phyloP scores from a whole-genome alignment of 495 filamentous ascomycete species.

The Annulohypoxylon bovei region DNA sequence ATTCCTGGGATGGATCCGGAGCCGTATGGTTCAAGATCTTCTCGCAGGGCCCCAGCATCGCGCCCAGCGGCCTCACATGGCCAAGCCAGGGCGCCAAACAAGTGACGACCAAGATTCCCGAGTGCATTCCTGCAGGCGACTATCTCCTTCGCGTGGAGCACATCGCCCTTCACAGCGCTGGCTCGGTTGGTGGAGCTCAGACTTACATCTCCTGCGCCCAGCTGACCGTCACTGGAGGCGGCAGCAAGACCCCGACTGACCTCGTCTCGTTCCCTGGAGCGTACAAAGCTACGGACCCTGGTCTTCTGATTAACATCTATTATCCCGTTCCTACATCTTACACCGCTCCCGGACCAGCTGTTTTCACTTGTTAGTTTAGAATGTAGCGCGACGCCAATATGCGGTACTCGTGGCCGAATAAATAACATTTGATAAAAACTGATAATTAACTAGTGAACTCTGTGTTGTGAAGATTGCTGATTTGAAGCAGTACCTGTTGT shows the following conservation, averaged over 20 bases:
- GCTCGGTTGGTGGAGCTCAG: conserved; percentile 57
- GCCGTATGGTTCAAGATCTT: conserved; percentile 61
- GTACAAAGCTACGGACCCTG: conserved; percentile 48
- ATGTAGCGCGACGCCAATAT: too few relatives aligned
- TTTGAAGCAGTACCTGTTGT: too few relatives aligned
- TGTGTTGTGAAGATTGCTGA: too few relatives aligned
- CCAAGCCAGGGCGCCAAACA: conserved; percentile 47
- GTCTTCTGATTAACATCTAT: conserved; percentile 52
- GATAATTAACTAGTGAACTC: too few relatives aligned
- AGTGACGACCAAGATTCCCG: conserved; percentile 59
- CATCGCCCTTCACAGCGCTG: conserved; percentile 62
- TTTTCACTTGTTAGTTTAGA: conserved; percentile 53
- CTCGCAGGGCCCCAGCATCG: conserved; percentile 52
- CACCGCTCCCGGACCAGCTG: conserved; percentile 55
- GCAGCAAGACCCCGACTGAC: conserved; percentile 43
- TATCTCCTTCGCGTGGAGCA: conserved; percentile 71
- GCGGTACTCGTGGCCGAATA: not conserved
- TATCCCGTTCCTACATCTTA: conserved; percentile 51
- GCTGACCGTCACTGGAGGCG: conserved; percentile 48
- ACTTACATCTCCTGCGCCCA: conserved; percentile 57
- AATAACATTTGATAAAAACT: not conserved
- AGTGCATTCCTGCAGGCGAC: conserved; percentile 59
- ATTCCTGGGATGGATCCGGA: conserved; percentile 57
- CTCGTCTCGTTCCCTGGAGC: conserved; percentile 50
- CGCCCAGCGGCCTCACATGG: conserved; percentile 49